Conservation (phyloP, 345 rosid genomes). For the Orychophragmus violaceus region DNA sequence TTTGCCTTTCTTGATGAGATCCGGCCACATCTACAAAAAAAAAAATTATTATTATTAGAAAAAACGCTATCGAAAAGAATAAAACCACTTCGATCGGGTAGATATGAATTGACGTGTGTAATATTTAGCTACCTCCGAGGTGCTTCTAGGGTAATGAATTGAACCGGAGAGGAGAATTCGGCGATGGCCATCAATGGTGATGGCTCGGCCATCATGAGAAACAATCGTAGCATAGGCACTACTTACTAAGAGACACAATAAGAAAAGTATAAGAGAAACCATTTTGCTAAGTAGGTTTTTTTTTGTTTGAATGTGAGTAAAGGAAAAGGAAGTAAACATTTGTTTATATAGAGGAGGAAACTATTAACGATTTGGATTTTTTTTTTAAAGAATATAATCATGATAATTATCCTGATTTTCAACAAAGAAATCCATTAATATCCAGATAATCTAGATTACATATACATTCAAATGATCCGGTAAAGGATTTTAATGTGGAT, state of each 20-base stretch:
- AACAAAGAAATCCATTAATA: no score
- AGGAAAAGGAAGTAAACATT: no score
- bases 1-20: conserved; percentile 42
- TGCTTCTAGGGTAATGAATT: conserved; percentile 50
- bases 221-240: conserved; percentile 13
- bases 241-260: not conserved
- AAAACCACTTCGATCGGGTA: not conserved
- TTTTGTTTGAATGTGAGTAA: no score
- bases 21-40: conserved; percentile 48
- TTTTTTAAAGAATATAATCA: no score
- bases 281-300: not conserved
- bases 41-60: not conserved
- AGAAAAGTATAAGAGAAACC: conserved; percentile 2
- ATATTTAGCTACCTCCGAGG: conserved; percentile 30
- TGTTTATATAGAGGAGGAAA: no score
- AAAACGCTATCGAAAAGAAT: not conserved
- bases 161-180: conserved; percentile 40
- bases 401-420: no score
- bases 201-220: conserved; percentile 36
- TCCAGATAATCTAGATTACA: no score
- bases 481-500: no score
- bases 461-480: no score
- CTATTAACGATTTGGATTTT: no score
- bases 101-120: not conserved
- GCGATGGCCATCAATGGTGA: conserved; percentile 46